Evolutionary conservation across 805 yeast genomes (phyloP).

Genomic region (Zygotorulaspora chibaensis): DNA sequence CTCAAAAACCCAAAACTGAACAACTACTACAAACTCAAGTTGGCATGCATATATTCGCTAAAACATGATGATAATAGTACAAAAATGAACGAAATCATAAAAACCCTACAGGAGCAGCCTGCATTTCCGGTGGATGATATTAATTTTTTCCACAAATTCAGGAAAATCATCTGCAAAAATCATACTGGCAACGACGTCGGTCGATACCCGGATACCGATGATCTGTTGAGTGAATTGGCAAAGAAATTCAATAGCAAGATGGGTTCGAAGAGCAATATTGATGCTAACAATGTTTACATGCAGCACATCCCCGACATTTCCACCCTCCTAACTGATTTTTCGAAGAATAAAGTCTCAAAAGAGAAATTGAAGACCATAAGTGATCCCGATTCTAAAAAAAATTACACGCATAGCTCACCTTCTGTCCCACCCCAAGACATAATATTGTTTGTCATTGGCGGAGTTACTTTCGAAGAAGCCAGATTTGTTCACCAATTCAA

Average conservation of each 20-base stretch:
- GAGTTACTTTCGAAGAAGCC: slow-evolving; percentile 89
- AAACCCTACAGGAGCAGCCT: slow-evolving; percentile 33
- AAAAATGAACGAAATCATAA: slow-evolving; percentile 43
- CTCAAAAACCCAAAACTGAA: slow-evolving; percentile 44
- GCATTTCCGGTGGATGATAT: slow-evolving; percentile 39
- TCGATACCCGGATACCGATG: slow-evolving; percentile 22
- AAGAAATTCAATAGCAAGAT: slow-evolving; percentile 34
- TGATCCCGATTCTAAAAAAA: slow-evolving; percentile 27
- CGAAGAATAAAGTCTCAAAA: slow-evolving; percentile 35
- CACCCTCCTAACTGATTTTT: slow-evolving; percentile 32
- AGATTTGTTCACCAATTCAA: slow-evolving; percentile 73
- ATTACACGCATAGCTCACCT: not conserved
- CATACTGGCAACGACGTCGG: slow-evolving; percentile 5
- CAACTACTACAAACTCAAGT: slow-evolving; percentile 58
- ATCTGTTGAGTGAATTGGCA: slow-evolving; percentile 33
- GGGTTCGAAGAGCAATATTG: slow-evolving; percentile 31
- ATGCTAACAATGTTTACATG: slow-evolving; percentile 73
- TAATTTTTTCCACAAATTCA: slow-evolving; percentile 43
- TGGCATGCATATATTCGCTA: slow-evolving; percentile 69
- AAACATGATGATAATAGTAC: slow-evolving; percentile 62
- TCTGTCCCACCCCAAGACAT: slow-evolving; percentile 51
- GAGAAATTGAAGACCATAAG: slow-evolving; percentile 40
- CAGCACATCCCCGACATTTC: slow-evolving; percentile 78
- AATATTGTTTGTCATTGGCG: slow-evolving; percentile 76
- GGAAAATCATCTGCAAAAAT: slow-evolving; percentile 30